Percentiles rank a stretch among this genome's conserved stretches.
Conservation (phyloP, 1,284 basidiomycete species). For the Leccinum fuscescens region DNA sequence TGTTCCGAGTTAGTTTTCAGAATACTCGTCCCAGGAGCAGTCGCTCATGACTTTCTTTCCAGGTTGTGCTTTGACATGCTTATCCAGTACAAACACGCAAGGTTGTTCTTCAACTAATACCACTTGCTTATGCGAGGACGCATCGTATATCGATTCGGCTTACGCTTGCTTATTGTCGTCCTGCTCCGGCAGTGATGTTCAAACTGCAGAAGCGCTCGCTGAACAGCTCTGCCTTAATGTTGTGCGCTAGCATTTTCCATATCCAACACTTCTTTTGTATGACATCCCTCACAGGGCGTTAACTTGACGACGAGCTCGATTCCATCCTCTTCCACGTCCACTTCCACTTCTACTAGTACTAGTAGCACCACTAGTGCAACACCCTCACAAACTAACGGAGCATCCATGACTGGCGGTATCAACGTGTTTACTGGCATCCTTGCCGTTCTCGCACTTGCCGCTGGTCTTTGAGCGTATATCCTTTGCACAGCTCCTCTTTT, state of each 20-base stretch:
- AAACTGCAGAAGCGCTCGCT: constrained; percentile 44
- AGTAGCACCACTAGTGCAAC: not conserved
- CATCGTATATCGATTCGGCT: constrained; percentile 44
- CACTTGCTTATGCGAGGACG: constrained; percentile 51
- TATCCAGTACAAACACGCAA: constrained; percentile 40
- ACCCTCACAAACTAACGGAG: constrained; percentile 11
- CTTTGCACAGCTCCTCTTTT: not conserved
- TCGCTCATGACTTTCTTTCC: not conserved
- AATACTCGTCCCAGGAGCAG: not conserved
- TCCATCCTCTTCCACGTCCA: not conserved
- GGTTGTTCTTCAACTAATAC: constrained; percentile 45
- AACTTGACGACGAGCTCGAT: constrained; percentile 37
- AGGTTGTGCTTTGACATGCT: constrained; percentile 54
- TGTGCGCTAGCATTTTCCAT: constrained; percentile 37
- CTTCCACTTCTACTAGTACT: not conserved
- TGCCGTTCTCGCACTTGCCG: constrained; percentile 19
- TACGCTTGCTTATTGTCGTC: constrained; percentile 45
- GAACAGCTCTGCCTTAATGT: constrained; percentile 47
- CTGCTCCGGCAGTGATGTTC: constrained; percentile 49
- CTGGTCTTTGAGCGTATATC: constrained; percentile 11
- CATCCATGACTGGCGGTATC: constrained; percentile 7
- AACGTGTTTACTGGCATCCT: constrained; percentile 19
- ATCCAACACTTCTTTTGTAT: not conserved
- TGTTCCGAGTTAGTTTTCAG: constrained; percentile 39
- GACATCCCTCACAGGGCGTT: constrained; percentile 42